Evolutionary conservation across 495 filamentous ascomycete genomes (phyloP).

Genomic region (Aspergillus haitiensis): DNA sequence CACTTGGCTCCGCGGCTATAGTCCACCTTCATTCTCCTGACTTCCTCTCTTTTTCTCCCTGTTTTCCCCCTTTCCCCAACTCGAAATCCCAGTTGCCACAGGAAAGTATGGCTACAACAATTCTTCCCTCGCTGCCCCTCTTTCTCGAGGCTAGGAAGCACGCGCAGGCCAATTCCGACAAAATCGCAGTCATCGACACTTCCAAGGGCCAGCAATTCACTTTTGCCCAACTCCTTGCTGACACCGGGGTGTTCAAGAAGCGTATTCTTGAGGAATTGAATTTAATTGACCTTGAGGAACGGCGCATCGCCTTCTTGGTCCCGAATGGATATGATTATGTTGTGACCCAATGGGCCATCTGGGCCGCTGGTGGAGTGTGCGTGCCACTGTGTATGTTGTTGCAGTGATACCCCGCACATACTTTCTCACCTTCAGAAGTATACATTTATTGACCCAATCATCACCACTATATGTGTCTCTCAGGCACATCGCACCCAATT

Average conservation of each 20-base stretch:
- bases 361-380: constrained; percentile 44
- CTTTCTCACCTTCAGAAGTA: too few species aligned
- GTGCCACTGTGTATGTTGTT: constrained; percentile 40
- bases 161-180: constrained; percentile 61
- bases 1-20: neutral
- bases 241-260: constrained; percentile 67
- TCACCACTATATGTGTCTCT: constrained; percentile 2
- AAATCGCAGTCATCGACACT: constrained; percentile 73
- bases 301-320: constrained; percentile 76
- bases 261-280: constrained; percentile 53
- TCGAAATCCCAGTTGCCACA: neutral
- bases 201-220: constrained; percentile 69
- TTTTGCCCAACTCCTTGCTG: constrained; percentile 74
- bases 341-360: constrained; percentile 59
- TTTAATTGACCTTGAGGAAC: constrained; percentile 61
- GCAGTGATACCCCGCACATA: too few species aligned
- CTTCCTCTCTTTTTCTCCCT: neutral
- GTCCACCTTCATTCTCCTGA: neutral
- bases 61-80: neutral
- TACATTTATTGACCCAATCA: too few species aligned
- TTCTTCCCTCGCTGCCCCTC: constrained; percentile 68
- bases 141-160: constrained; percentile 59
- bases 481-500: constrained; percentile 49
- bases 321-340: constrained; percentile 95
- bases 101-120: constrained; percentile 11